Percentiles rank a stretch among this genome's conserved stretches.
Evolutionary conservation across 257 asterid species (phyloP).

Genomic region (Gynochthodes officinalis): DNA sequence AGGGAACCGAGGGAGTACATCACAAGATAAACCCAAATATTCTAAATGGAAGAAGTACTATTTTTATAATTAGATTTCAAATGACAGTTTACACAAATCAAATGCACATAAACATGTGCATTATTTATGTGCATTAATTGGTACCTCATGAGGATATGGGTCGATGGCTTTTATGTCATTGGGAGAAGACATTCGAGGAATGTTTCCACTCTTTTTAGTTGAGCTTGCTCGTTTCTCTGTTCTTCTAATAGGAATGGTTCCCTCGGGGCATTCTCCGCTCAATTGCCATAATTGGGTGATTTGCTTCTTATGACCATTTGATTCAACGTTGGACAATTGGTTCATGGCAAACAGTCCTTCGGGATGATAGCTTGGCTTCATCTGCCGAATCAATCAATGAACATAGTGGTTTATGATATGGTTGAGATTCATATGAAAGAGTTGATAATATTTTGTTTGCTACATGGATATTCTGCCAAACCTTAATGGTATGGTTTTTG

Average conservation of each 20-base stretch:
- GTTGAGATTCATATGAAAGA: too few species aligned
- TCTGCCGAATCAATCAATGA: conserved; percentile 21
- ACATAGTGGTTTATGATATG: too few species aligned
- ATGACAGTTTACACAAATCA: too few species aligned
- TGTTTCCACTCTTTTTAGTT: not conserved
- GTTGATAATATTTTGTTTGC: too few species aligned
- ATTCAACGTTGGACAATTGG: conserved; percentile 14
- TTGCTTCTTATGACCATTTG: not conserved
- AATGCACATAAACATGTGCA: too few species aligned
- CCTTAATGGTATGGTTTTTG: conserved; percentile 68
- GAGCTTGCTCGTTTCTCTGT: conserved; percentile 43
- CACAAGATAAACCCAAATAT: too few species aligned
- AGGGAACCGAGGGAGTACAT: too few species aligned
- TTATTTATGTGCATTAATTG: too few species aligned
- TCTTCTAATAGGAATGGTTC: conserved; percentile 51
- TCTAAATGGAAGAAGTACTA: too few species aligned
- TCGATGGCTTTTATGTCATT: conserved; percentile 33
- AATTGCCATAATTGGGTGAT: conserved; percentile 62
- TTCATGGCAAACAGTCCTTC: conserved; percentile 39
- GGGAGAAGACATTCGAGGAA: conserved; percentile 36
- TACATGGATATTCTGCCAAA: too few species aligned
- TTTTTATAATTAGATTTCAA: too few species aligned
- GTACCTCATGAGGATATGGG: conserved; percentile 75
- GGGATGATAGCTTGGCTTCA: conserved; percentile 70
- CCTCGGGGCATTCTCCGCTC: conserved; percentile 62